phyloP scores from a whole-genome alignment of 495 filamentous ascomycete genomes.

The Tetracladium setigerum region DNA sequence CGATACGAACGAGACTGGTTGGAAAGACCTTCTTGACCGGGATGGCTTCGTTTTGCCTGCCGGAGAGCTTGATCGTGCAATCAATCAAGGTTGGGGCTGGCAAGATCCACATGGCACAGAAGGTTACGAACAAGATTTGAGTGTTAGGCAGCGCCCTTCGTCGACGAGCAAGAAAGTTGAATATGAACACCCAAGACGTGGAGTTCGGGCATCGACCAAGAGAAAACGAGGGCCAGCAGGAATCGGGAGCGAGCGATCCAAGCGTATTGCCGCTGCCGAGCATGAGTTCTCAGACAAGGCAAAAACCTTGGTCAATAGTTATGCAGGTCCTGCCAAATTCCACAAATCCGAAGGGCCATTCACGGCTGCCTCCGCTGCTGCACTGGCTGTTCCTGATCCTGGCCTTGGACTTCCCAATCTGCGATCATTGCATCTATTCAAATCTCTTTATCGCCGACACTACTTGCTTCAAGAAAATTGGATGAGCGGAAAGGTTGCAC shows the following conservation, averaged over 20 bases:
- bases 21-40: slow-evolving; percentile 85
- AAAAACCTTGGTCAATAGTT: slow-evolving; percentile 10
- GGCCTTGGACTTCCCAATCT: slow-evolving; percentile 70
- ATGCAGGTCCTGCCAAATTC: slow-evolving; percentile 8
- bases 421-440: slow-evolving; percentile 82
- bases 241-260: slow-evolving; percentile 9
- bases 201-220: slow-evolving; percentile 15
- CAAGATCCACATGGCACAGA: slow-evolving; percentile 72
- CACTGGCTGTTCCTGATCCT: slow-evolving; percentile 72
- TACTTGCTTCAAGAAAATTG: slow-evolving; percentile 82
- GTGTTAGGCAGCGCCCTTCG: slow-evolving; percentile 28
- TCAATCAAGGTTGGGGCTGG: slow-evolving; percentile 98
- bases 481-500: slow-evolving; percentile 78
- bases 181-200: slow-evolving; percentile 1
- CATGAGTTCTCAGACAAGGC: slow-evolving; percentile 16
- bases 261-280: slow-evolving; percentile 11
- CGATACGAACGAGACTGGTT: slow-evolving; percentile 87
- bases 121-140: slow-evolving; percentile 75
- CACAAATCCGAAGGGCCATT: slow-evolving; percentile 67
- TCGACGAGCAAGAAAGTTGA: slow-evolving; percentile 6
- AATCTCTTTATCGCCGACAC: slow-evolving; percentile 90
- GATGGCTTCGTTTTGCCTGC: slow-evolving; percentile 74
- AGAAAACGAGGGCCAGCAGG: slow-evolving; percentile 20
- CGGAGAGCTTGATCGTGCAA: slow-evolving; percentile 78
- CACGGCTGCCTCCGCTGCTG: slow-evolving; percentile 76